These are phyloP conservation scores for Ettlia oleoabundans DNA, from an alignment of 139 green algal species.

Conservation along the genomic window DNA sequence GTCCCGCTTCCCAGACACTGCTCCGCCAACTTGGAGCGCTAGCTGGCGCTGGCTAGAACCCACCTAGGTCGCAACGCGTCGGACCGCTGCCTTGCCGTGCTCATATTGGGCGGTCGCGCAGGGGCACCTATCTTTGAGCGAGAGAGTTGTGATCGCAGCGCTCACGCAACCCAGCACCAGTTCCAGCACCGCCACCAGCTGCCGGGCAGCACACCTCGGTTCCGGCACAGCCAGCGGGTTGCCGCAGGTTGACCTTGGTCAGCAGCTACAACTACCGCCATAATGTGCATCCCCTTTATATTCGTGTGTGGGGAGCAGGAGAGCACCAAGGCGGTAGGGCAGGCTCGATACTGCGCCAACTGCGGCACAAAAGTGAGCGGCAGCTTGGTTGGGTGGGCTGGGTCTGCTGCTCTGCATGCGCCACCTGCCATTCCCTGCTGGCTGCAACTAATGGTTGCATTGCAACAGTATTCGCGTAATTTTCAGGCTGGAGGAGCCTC, in stretches of 20 bases:
- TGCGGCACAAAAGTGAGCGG: conserved; percentile 12
- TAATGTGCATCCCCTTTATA: conserved; percentile 1
- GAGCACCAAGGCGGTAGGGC: neutral
- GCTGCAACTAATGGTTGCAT: neutral
- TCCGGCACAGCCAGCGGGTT: too few relatives aligned
- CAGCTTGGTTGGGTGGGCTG: neutral
- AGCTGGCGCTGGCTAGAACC: too few relatives aligned
- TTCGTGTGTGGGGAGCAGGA: conserved; percentile 31
- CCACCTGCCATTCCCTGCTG: neutral
- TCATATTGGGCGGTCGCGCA: too few relatives aligned
- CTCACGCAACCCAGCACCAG: too few relatives aligned
- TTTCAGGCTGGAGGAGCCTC: neutral
- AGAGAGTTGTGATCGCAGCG: too few relatives aligned
- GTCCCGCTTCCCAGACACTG: too few relatives aligned
- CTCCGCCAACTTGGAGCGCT: too few relatives aligned
- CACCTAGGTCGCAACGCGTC: too few relatives aligned
- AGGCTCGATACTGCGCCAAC: conserved; percentile 29
- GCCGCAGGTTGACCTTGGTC: neutral
- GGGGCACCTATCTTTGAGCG: too few relatives aligned
- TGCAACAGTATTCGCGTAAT: neutral
- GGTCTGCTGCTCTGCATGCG: neutral
- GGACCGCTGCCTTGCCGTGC: too few relatives aligned
- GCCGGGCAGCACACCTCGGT: too few relatives aligned
- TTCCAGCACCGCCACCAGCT: too few relatives aligned
- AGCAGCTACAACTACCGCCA: neutral